Conservation (phyloP, 2,329 filamentous ascomycete species). For the Fusarium sp. region DNA sequence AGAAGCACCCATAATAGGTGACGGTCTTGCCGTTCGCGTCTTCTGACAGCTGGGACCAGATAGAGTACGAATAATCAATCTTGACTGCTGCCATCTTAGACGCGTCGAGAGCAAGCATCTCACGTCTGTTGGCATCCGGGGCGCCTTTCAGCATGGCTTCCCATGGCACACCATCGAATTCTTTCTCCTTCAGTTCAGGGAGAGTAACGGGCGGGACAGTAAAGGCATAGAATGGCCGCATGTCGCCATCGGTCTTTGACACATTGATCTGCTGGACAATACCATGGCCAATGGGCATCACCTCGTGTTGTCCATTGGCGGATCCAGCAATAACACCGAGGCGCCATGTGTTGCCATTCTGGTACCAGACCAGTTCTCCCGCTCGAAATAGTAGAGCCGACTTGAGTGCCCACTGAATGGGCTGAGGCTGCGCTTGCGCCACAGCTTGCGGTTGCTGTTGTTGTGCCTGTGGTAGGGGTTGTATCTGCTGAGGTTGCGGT, state of each 20-base stretch:
- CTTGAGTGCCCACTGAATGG: slow-evolving; percentile 53
- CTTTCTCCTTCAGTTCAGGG: slow-evolving; percentile 56
- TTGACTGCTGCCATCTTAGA: slow-evolving; percentile 67
- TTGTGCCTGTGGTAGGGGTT: slow-evolving; percentile 28
- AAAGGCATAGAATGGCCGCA: slow-evolving; percentile 68
- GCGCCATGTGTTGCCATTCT: slow-evolving; percentile 64
- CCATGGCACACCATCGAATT: slow-evolving; percentile 63
- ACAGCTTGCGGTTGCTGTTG: slow-evolving; percentile 42
- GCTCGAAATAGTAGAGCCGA: slow-evolving; percentile 60
- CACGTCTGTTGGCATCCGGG: slow-evolving; percentile 56
- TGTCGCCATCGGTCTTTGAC: slow-evolving; percentile 57
- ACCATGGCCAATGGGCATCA: slow-evolving; percentile 61
- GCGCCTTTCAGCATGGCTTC: slow-evolving; percentile 53
- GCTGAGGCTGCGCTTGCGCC: slow-evolving; percentile 37
- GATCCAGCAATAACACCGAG: slow-evolving; percentile 61
- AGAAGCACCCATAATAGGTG: slow-evolving; percentile 64
- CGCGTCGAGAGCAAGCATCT: slow-evolving; percentile 63
- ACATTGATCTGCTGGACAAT: slow-evolving; percentile 57
- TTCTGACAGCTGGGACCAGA: slow-evolving; percentile 59
- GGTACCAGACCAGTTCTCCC: slow-evolving; percentile 68
- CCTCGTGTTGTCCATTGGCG: slow-evolving; percentile 51
- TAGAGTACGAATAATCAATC: slow-evolving; percentile 65
- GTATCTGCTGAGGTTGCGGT: slow-evolving; percentile 18
- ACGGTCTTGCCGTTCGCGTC: slow-evolving; percentile 53
- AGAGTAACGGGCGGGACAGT: slow-evolving; percentile 63